phyloP scores from a whole-genome alignment of 2,329 filamentous ascomycete genomes.

The Juglanconis juglandina region DNA sequence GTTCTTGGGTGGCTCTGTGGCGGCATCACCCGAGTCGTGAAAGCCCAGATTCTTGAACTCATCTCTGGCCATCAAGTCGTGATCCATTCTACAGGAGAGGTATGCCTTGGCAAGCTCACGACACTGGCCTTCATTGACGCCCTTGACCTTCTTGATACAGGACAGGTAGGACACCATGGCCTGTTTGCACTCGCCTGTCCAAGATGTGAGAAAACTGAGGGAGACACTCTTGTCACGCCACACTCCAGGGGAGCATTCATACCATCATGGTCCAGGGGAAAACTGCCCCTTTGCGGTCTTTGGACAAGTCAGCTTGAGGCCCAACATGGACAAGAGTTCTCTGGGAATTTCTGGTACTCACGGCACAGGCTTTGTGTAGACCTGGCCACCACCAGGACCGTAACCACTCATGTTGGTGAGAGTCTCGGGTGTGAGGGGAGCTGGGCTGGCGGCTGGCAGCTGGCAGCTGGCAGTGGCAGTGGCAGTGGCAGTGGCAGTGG shows the following conservation, averaged over 20 bases:
- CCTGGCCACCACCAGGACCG: conserved; percentile 28
- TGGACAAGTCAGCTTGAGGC: neutral
- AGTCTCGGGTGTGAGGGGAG: neutral
- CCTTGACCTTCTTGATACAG: conserved; percentile 80
- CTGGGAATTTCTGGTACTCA: conserved; percentile 21
- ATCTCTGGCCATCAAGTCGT: conserved; percentile 93
- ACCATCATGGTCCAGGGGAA: conserved; percentile 92
- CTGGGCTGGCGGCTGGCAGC: too few species aligned
- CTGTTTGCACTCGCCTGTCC: conserved; percentile 81
- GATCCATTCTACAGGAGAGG: conserved; percentile 92
- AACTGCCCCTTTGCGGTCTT: conserved; percentile 87
- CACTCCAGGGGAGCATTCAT: conserved; percentile 18
- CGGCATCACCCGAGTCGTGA: conserved; percentile 36
- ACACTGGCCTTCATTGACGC: conserved; percentile 83
- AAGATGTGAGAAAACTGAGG: neutral
- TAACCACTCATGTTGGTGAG: conserved; percentile 29
- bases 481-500: too few species aligned
- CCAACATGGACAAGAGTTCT: neutral
- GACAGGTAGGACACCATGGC: conserved; percentile 81
- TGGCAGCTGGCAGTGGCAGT: too few species aligned
- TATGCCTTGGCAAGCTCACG: conserved; percentile 84
- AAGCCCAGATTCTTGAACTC: conserved; percentile 94
- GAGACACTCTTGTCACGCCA: too few species aligned
- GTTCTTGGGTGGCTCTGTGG: conserved; percentile 20
- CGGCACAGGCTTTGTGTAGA: conserved; percentile 32